Evolutionary conservation across 2,329 filamentous ascomycete genomes (phyloP).

Genomic region (Cucurbitaria berberidis): DNA sequence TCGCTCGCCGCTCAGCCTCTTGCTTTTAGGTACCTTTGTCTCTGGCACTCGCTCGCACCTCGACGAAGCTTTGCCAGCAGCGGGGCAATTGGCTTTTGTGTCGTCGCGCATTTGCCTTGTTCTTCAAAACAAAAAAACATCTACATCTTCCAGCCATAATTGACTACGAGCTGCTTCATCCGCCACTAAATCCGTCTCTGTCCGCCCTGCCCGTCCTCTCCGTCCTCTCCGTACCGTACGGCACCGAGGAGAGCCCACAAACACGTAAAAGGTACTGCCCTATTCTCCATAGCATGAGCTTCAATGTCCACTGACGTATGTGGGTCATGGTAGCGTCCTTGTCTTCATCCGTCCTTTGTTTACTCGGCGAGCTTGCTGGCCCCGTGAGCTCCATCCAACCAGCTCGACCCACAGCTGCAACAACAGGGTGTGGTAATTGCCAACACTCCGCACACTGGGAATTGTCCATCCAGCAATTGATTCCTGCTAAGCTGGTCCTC

Average conservation of each 20-base stretch:
- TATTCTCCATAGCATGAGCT: slow-evolving; percentile 3
- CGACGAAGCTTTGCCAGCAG: slow-evolving; percentile 10
- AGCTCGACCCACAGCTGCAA: slow-evolving; percentile 13
- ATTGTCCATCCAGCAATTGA: not conserved
- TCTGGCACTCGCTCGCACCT: slow-evolving; percentile 12
- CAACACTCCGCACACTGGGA: slow-evolving; percentile 4
- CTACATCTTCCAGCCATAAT: slow-evolving; percentile 5
- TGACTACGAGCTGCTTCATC: slow-evolving; percentile 18
- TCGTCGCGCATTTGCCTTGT: slow-evolving; percentile 2
- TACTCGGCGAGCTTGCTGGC: slow-evolving; percentile 21
- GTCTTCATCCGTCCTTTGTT: slow-evolving; percentile 32
- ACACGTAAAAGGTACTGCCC: slow-evolving; percentile 25
- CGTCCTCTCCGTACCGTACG: too few species aligned
- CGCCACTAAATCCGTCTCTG: slow-evolving; percentile 18
- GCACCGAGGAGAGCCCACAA: slow-evolving; percentile 6
- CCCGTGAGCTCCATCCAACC: slow-evolving; percentile 19
- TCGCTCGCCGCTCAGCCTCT: slow-evolving; percentile 8
- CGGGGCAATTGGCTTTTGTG: slow-evolving; percentile 21
- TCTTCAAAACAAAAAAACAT: slow-evolving; percentile 7
- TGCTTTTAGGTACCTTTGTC: slow-evolving; percentile 12
- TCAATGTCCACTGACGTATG: slow-evolving; percentile 30
- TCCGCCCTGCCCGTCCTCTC: too few species aligned
- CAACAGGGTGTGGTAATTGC: slow-evolving; percentile 8
- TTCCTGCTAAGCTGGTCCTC: slow-evolving; percentile 2
- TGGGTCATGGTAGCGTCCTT: slow-evolving; percentile 25